Evolutionary conservation across 2,329 filamentous ascomycete species (phyloP).

Genomic region (Calonectria hongkongensis): DNA sequence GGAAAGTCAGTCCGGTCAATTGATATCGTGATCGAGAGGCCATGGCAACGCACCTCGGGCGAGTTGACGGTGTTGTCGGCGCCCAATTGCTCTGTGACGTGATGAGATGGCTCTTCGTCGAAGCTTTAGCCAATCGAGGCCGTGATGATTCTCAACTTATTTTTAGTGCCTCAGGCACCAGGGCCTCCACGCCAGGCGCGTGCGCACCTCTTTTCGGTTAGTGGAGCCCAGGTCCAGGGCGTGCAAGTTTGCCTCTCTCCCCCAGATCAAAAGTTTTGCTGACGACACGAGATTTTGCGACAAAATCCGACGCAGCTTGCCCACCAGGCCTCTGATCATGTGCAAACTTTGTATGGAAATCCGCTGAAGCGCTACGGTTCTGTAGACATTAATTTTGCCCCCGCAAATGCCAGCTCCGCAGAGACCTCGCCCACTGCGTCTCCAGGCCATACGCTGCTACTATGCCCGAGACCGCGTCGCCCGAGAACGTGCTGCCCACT

Average conservation of each 20-base stretch:
- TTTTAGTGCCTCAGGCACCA: slow-evolving; percentile 60
- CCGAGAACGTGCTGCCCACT: slow-evolving; percentile 63
- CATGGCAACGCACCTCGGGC: slow-evolving; percentile 56
- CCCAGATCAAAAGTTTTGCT: slow-evolving; percentile 69
- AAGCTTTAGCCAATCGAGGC: slow-evolving; percentile 58
- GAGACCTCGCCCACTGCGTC: slow-evolving; percentile 71
- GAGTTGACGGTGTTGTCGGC: slow-evolving; percentile 55
- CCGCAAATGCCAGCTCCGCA: slow-evolving; percentile 75
- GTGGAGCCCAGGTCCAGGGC: slow-evolving; percentile 48
- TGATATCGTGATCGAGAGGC: neutral
- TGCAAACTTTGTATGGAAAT: slow-evolving; percentile 69
- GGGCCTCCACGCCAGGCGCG: slow-evolving; percentile 48
- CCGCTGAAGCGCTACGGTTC: slow-evolving; percentile 67
- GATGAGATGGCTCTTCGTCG: slow-evolving; percentile 54
- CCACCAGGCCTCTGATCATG: slow-evolving; percentile 72
- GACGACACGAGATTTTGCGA: slow-evolving; percentile 65
- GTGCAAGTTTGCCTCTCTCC: slow-evolving; percentile 56
- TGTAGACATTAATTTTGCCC: slow-evolving; percentile 73
- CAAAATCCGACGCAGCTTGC: slow-evolving; percentile 67
- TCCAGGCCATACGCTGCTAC: slow-evolving; percentile 66
- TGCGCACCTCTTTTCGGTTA: slow-evolving; percentile 54
- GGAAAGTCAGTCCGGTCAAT: slow-evolving; percentile 46
- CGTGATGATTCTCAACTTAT: slow-evolving; percentile 56
- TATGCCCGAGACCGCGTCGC: slow-evolving; percentile 78
- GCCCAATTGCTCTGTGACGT: slow-evolving; percentile 62